Base-by-base conservation (phyloP, 192 early-diverging fungal species). In the Entomortierella beljakovae region DNA sequence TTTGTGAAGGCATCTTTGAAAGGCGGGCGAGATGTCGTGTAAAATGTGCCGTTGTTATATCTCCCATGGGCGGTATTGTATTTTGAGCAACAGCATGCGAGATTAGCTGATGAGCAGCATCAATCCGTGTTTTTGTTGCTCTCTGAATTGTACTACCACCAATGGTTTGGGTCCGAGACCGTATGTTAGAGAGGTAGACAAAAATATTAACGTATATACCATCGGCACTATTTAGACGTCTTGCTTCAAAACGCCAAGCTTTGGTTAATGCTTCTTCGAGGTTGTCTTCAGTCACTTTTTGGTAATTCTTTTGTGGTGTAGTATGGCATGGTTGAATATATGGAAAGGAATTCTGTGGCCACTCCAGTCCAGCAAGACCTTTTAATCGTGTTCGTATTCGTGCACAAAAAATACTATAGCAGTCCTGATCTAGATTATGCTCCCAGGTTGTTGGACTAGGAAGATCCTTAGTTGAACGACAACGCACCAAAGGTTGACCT, bases 381-480 rank as follows among this genome's bases (percentile, higher is more conserved):
- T 22, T 13, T 28, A 61, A 11, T 20, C 11, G 6, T 22, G 59
- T 29, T 15, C 26, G 38, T 20, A 61, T 43, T 23, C 37, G 59
- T 7, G 37, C 38, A 3, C 8, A 6, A 43, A 61, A 28, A 23
- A 46, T 18, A 34, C 29, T 43, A 29, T 28, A 61, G 1, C 42
- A 61, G 9, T 61, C 40, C 3, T n/a, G 23, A 4, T 6, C 25
- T 6, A 48, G 28, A 43, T 18, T 61, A 22, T 61, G 42, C 2
- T n/a, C 15, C 38, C 11, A 43, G 10, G 59, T 29, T 20, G 38
- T 26, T 3, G 18, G 7, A n/a, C n/a, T n/a, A 29, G 59, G 59
- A 40, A 61, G 59, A 43, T 61, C 59, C 28, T 48, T 61, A 15
- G 59, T 48, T 6, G 42, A 43, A 29, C 59, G 59, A 43, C 59